Base-by-base conservation (phyloP, 2,329 filamentous ascomycete genomes). In the Trichoderma atroviride region DNA sequence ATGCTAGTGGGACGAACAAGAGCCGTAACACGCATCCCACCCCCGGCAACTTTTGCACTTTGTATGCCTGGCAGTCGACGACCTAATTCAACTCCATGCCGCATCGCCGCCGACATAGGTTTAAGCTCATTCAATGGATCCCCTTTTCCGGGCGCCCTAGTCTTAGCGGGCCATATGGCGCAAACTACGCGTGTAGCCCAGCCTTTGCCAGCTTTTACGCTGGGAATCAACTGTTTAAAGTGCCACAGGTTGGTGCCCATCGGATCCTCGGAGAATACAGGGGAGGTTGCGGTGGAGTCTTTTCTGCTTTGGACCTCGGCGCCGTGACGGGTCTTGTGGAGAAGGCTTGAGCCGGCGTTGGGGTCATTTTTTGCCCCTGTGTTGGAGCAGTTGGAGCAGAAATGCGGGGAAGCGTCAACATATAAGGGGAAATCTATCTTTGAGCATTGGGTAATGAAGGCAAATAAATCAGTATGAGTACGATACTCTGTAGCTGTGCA, bases 271-370 rank as follows among this genome's bases (percentile, higher is more conserved):
- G 60, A 24, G 27, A 62, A n/a, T 11, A 27, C 37, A 4, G 24
- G 52, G 63, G 52, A 10, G 29, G 43, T 53, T 35, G 24, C 33
- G 52, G 60, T 47, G 60, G 60, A 62, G 43, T 5, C 29, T 19
- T 6, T 13, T 9, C 40, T 11, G 11, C 14, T 7, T 35, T 62
- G 33, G 52, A 61, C 60, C 60, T 62, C 60, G 60, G 60, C 14
- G 60, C 60, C 60, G 60, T 11, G 43, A 37, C 31, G 60, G 60
- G 14, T 29, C 58, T 19, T 47, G 58, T 61, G 58, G 58, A 40
- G 22, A 29, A 33, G 19, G 40, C 33, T 43, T 5, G 47, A 24
- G 22, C 19, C 22, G 47, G 33, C 33, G n/a, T 27, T 29, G 63
- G 47, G 14, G 31, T 31, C 43, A 19, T 27, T 24, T 11, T 50